Evolutionary conservation across 176 grass and related monocot species (phyloP), one percentile per base, ranked within the genome.

Genomic region (Aegilops tauschii): DNA sequence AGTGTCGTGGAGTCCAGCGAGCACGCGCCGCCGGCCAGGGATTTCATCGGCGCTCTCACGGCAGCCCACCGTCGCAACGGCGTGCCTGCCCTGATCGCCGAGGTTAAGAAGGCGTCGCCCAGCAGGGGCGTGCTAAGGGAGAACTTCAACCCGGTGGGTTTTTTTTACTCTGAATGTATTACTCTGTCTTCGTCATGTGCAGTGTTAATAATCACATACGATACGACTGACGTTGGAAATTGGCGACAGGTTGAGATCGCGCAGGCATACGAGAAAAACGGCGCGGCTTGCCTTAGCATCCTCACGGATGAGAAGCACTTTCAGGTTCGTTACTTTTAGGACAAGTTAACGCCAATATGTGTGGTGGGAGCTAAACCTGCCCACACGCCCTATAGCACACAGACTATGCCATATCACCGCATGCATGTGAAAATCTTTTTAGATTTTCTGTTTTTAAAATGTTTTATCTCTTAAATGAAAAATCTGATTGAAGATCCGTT

Each of bases 41-140:
- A 98, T 71, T 98, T 98, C 49, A 6, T 95, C 16, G 69, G 81
- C 1, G 93, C 93, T 23, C 65, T 98, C 4, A 62, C 29, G 17
- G 45, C 54, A 9, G 93, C 96, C 0, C 67, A 82, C 78, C 20
- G 25, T 0, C 86, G 86, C 65, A 98, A 89, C 82, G 84, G 65
- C 28, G 14, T 69, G 36, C 96, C 96, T 0, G 96, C 93, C 12
- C 74, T 95, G 47, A 92, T 98, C 47, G 93, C 96, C 6, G 96
- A 98, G 93, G 93, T 98, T 23, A 98, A 98, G 89, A 95, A 95
- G 58, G 93, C 92, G 70, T 98, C 96, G n/a, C 96, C 93, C 0
- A 92, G 90, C 82, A 92, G 35, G 84, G 96, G 96, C 12, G 31
- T 98, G 4, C 88, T 98, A 21, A 83, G 96, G 76, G 90, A 94